phyloP scores from a whole-genome alignment of 352 stramenopile species.

The Saprolegnia parasitica region DNA sequence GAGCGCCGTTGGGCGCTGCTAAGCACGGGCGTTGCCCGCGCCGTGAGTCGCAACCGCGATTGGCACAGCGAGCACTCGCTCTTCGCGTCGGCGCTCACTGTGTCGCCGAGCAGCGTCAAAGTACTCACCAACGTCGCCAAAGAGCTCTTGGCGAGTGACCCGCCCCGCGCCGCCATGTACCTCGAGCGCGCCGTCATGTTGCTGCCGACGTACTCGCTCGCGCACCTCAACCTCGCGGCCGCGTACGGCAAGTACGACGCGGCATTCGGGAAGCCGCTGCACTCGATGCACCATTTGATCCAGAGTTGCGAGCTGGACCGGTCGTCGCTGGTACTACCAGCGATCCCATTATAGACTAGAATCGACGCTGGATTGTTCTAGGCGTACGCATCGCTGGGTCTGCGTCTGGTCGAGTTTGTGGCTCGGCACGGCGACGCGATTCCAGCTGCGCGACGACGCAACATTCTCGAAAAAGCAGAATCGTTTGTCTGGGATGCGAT shows the following conservation, averaged over 20 bases:
- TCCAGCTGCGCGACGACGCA: not conserved
- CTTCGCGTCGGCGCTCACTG: conserved; percentile 47
- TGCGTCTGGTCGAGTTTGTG: conserved; percentile 9
- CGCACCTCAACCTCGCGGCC: conserved; percentile 52
- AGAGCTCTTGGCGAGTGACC: conserved; percentile 42
- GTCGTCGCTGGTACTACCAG: not conserved
- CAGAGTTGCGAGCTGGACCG: not conserved
- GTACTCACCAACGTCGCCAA: conserved; percentile 70
- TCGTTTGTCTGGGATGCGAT: not conserved
- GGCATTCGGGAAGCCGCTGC: conserved; percentile 5
- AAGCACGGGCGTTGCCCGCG: not conserved
- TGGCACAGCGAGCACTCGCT: conserved; percentile 58
- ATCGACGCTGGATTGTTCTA: conserved; percentile 1
- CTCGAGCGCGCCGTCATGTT: conserved; percentile 40
- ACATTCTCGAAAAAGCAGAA: not conserved
- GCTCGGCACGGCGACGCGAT: not conserved
- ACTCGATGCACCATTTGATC: conserved; percentile 17
- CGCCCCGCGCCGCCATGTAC: conserved; percentile 36
- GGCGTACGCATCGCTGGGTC: conserved; percentile 5
- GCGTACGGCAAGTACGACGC: conserved; percentile 28
- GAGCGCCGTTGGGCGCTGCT: not conserved
- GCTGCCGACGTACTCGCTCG: conserved; percentile 46
- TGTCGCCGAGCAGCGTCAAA: conserved; percentile 70
- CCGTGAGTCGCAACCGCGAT: conserved; percentile 49
- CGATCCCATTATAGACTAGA: not conserved